Evolutionary conservation across 495 filamentous ascomycete species (phyloP).

Genomic region (Thermochaetoides thermophila): DNA sequence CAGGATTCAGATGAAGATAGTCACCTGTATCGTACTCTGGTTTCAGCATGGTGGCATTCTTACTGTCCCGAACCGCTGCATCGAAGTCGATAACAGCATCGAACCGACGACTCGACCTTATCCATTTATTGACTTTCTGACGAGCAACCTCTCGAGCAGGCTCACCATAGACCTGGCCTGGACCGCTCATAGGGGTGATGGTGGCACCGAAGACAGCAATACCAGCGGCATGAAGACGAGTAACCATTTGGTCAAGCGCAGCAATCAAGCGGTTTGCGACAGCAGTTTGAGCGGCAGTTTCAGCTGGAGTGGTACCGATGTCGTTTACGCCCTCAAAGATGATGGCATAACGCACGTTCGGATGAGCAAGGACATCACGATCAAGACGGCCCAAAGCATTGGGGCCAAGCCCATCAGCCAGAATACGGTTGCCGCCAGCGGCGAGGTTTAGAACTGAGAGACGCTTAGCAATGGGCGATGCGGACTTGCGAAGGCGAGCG

Average conservation of each 20-base stretch:
- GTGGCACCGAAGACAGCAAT: constrained; percentile 44
- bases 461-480: constrained; percentile 7
- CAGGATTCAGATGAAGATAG: constrained; percentile 45
- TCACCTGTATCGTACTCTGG: constrained; percentile 43
- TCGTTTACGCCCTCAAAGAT: constrained; percentile 58
- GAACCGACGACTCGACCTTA: constrained; percentile 39
- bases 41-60: constrained; percentile 27
- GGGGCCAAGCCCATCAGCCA: constrained; percentile 44
- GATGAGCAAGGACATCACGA: constrained; percentile 42
- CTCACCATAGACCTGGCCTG: constrained; percentile 30
- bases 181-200: constrained; percentile 44
- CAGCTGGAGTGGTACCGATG: constrained; percentile 32
- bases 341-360: constrained; percentile 37
- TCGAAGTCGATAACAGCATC: constrained; percentile 54
- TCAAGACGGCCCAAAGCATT: constrained; percentile 42
- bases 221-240: constrained; percentile 33
- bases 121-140: constrained; percentile 45
- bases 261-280: constrained; percentile 35
- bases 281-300: constrained; percentile 20
- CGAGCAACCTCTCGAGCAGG: constrained; percentile 36
- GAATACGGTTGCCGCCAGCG: constrained; percentile 51
- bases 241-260: constrained; percentile 42
- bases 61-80: constrained; percentile 32
- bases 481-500: constrained; percentile 24
- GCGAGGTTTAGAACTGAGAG: constrained; percentile 47